Evolutionary conservation across 495 filamentous ascomycete genomes (phyloP), one percentile per base, ranked within the genome.

Genomic region (Filosporella fistucella): DNA sequence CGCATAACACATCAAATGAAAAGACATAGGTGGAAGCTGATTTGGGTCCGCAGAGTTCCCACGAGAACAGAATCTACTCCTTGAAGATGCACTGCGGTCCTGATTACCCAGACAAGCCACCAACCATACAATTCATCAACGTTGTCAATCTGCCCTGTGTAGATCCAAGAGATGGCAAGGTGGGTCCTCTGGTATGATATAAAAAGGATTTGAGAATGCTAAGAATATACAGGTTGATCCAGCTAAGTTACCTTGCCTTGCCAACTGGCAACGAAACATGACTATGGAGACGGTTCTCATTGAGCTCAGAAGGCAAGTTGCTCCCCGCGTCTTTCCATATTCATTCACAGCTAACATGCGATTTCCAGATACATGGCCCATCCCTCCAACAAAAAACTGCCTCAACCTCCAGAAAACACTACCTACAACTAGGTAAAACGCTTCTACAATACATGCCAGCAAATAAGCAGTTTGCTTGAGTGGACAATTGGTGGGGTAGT

Each of bases 51-150:
- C 16, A 4, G 57, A 98, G 94, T 91, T 88, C 85, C 41, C 93
- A 97, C 60, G 94, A 98, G 72, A 97, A 97, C 67, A 85, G 93
- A 49, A 98, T 98, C 68, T 98, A 98, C 74, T 91, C 86, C 59
- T 76, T 97, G 46, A 95, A 95, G 65, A 95, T 98, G 65, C 88
- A 97, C 72, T 98, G 93, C 66, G 91, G 91, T 44, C 71, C 82
- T 32, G 71, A 87, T 49, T 98, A 98, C 63, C 93, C 93, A 6
- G 89, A 93, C 60, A 71, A 77, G 46, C 94, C 93, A 29, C 93
- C 93, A 0, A 81, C 80, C 13, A 85, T 98, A 54, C 81, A 90
- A 59, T 97, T 98, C 60, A 80, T 89, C 48, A 95, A 86, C 48
- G 85, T 86, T 61, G 85, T 98, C 68, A 98, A 98, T 67, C 81